Evolutionary conservation across 2,329 filamentous ascomycete genomes (phyloP).

Genomic region (Botrytis aclada): DNA sequence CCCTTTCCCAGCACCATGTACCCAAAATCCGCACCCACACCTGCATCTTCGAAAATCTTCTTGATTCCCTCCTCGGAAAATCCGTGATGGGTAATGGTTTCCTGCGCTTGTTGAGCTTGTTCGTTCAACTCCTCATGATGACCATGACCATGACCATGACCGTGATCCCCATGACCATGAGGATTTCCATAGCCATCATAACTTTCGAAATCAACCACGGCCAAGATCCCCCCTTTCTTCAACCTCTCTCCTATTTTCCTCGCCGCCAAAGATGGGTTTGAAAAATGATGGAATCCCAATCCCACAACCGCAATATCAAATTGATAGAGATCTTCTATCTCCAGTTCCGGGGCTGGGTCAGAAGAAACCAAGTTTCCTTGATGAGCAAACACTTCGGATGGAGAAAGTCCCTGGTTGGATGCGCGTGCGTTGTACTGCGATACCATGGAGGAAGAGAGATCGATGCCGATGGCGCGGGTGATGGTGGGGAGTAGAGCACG

Average conservation of each 20-base stretch:
- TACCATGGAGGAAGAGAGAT: slow-evolving; percentile 70
- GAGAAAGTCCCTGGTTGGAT: slow-evolving; percentile 50
- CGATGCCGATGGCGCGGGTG: slow-evolving; percentile 63
- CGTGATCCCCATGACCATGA: slow-evolving; percentile 20
- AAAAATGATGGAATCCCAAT: slow-evolving; percentile 65
- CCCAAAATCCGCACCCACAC: slow-evolving; percentile 54
- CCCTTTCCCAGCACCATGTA: slow-evolving; percentile 41
- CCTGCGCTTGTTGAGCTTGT: slow-evolving; percentile 38
- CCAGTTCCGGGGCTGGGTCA: background rate
- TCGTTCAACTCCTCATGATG: background rate
- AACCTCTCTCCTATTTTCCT: slow-evolving; percentile 58
- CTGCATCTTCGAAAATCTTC: slow-evolving; percentile 61
- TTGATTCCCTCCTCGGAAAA: slow-evolving; percentile 60
- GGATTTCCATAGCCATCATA: slow-evolving; percentile 40
- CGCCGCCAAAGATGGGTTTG: slow-evolving; percentile 59
- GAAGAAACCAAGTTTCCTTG: slow-evolving; percentile 54
- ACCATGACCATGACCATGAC: slow-evolving; percentile 30
- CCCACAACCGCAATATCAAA: slow-evolving; percentile 68
- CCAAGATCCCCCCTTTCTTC: slow-evolving; percentile 61
- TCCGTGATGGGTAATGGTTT: slow-evolving; percentile 63
- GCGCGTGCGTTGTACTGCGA: slow-evolving; percentile 62
- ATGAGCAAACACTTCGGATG: slow-evolving; percentile 53
- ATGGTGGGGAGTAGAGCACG: slow-evolving; percentile 56
- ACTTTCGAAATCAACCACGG: slow-evolving; percentile 66
- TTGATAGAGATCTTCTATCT: slow-evolving; percentile 53